These are phyloP conservation scores for Cercophora samala DNA, from an alignment of 495 filamentous ascomycete genomes.

Conservation along the genomic window DNA sequence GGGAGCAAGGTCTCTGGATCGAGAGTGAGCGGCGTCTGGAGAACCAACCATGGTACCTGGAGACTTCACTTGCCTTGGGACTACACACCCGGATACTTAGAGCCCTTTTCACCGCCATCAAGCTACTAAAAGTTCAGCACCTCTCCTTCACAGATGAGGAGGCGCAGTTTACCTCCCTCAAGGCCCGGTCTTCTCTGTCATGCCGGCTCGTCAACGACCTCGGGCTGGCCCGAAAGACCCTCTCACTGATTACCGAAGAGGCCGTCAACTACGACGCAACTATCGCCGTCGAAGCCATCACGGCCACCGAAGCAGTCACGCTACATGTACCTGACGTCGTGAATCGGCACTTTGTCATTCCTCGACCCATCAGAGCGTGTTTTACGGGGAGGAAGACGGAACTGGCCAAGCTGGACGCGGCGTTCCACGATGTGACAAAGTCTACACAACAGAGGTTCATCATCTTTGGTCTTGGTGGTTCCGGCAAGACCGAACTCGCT, in stretches of 20 bases:
- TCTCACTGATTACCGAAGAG: background rate
- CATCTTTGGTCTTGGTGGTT: conserved; percentile 37
- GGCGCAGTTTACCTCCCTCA: background rate
- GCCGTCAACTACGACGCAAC: background rate
- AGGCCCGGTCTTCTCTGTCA: background rate
- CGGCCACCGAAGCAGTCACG: background rate
- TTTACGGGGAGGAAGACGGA: conserved; percentile 12
- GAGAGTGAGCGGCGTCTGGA: background rate
- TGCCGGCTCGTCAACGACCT: background rate
- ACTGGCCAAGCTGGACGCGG: conserved; percentile 4
- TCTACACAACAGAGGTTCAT: conserved; percentile 27
- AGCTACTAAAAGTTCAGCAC: background rate
- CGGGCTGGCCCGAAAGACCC: background rate
- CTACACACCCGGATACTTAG: background rate
- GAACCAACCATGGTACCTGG: conserved; percentile 4
- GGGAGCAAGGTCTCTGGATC: background rate
- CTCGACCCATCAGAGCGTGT: conserved; percentile 7
- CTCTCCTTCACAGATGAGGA: background rate
- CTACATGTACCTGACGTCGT: background rate
- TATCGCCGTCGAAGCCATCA: background rate
- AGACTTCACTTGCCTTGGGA: conserved; percentile 5
- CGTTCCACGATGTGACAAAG: conserved; percentile 1
- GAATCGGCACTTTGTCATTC: conserved; percentile 10
- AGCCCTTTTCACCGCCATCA: background rate
- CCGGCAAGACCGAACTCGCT: conserved; percentile 41